These are phyloP conservation scores for Trypethelium eluteriae DNA, from an alignment of 495 filamentous ascomycete genomes.

Conservation along the genomic window DNA sequence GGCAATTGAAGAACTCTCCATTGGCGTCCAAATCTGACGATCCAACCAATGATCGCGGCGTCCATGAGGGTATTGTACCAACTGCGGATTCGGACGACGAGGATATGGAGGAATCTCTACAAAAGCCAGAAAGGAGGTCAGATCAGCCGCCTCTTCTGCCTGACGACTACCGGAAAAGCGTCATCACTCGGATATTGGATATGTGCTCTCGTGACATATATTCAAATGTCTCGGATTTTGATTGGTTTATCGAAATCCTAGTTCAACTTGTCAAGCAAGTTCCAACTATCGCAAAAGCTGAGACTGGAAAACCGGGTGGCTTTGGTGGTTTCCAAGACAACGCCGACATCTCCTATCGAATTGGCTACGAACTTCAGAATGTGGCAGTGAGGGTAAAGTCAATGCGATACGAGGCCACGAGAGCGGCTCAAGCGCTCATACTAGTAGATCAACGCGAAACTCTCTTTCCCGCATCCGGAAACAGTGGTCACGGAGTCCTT, in stretches of 20 bases:
- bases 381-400: slow-evolving; percentile 85
- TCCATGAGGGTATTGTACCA: slow-evolving; percentile 33
- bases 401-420: slow-evolving; percentile 65
- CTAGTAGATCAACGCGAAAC: slow-evolving; percentile 43
- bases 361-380: slow-evolving; percentile 79
- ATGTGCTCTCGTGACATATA: slow-evolving; percentile 94
- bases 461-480: slow-evolving; percentile 42
- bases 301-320: slow-evolving; percentile 19
- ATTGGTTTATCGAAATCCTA: slow-evolving; percentile 88
- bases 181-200: slow-evolving; percentile 70
- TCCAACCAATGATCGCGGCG: slow-evolving; percentile 31
- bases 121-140: slow-evolving; percentile 29
- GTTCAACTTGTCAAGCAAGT: slow-evolving; percentile 70
- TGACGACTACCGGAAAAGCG: slow-evolving; percentile 70
- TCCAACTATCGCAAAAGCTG: slow-evolving; percentile 32
- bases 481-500: slow-evolving; percentile 53
- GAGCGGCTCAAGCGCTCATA: slow-evolving; percentile 72
- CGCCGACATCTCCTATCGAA: slow-evolving; percentile 56
- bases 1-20: slow-evolving; percentile 60
- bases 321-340: slow-evolving; percentile 16
- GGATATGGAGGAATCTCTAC: slow-evolving; percentile 41
- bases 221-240: slow-evolving; percentile 76
- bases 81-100: slow-evolving; percentile 54
- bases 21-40: slow-evolving; percentile 33
- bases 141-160: slow-evolving; percentile 48